These are phyloP conservation scores for Durusdinium trenchii DNA, from an alignment of 73 alveolate species.

Conservation along the genomic window DNA sequence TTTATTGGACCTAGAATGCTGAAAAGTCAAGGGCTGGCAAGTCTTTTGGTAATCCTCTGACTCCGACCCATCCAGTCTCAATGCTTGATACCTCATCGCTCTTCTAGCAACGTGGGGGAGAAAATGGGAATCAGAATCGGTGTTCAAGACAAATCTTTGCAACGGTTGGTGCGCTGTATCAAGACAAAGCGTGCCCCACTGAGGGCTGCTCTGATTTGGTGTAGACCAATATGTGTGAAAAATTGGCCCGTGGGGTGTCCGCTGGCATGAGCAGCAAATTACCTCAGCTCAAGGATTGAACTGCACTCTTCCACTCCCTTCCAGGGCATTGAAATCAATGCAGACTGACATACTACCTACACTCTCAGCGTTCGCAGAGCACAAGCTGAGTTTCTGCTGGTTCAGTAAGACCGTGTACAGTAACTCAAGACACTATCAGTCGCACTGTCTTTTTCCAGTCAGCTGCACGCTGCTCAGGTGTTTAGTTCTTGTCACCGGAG, in stretches of 20 bases:
- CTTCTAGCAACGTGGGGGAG: too few relatives aligned
- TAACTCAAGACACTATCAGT: too few relatives aligned
- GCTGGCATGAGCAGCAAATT: conserved; percentile 51
- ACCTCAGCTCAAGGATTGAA: conserved; percentile 39
- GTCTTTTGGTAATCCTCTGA: too few relatives aligned
- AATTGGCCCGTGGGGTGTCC: conserved; percentile 45
- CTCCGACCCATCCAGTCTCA: too few relatives aligned
- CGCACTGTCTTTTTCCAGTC: neutral
- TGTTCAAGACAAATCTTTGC: too few relatives aligned
- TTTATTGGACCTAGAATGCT: too few relatives aligned
- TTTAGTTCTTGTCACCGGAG: neutral
- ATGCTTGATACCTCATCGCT: neutral
- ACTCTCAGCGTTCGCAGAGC: neutral
- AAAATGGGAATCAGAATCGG: too few relatives aligned
- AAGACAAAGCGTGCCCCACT: too few relatives aligned
- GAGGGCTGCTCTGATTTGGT: conserved; percentile 62
- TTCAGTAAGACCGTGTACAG: neutral
- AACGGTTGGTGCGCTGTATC: too few relatives aligned
- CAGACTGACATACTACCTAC: neutral
- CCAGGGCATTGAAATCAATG: neutral
- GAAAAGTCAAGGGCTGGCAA: too few relatives aligned
- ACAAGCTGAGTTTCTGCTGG: neutral
- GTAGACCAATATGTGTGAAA: conserved; percentile 67
- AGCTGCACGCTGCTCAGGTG: neutral
- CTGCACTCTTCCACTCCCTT: neutral